A percentile compares a stretch with the other conserved stretches of the same genome.
Conservation (phyloP, 306 rosid genomes). For the Pyrus communis region DNA sequence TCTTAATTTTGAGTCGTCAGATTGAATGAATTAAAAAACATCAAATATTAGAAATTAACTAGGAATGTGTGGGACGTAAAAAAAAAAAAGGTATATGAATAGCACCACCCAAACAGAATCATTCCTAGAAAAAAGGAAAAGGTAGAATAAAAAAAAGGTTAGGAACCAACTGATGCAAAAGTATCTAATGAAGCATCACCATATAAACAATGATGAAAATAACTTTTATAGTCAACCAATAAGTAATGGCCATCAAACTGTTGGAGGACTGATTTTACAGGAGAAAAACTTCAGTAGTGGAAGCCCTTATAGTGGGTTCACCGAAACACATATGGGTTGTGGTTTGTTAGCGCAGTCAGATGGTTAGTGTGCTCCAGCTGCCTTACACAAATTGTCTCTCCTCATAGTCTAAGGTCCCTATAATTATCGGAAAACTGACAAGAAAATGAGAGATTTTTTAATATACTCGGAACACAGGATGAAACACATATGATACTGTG, state of each 20-base stretch:
- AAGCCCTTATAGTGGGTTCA: too few species aligned
- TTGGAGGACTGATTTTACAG: not conserved
- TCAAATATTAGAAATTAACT: accelerated
- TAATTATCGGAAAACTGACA: not conserved
- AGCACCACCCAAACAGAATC: not conserved
- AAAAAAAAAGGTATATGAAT: too few species aligned
- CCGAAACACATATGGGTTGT: too few species aligned
- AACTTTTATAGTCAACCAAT: not conserved
- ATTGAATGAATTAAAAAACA: too few species aligned
- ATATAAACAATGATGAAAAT: not conserved
- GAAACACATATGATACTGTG: too few species aligned
- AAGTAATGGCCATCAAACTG: not conserved
- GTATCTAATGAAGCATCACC: not conserved
- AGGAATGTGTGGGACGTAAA: accelerated
- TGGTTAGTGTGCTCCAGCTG: too few species aligned
- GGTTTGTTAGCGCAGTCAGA: too few species aligned
- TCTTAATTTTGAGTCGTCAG: too few species aligned
- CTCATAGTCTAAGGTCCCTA: not conserved
- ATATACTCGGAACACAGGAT: too few species aligned
- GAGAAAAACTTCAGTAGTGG: too few species aligned
- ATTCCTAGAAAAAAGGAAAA: slow-evolving; percentile 9
- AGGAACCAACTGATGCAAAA: not conserved
- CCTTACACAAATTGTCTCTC: too few species aligned
- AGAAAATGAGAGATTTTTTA: too few species aligned
- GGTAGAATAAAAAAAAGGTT: slow-evolving; percentile 10